phyloP scores from a whole-genome alignment of 176 grass and related monocot genomes.

The Zea luxurians region DNA sequence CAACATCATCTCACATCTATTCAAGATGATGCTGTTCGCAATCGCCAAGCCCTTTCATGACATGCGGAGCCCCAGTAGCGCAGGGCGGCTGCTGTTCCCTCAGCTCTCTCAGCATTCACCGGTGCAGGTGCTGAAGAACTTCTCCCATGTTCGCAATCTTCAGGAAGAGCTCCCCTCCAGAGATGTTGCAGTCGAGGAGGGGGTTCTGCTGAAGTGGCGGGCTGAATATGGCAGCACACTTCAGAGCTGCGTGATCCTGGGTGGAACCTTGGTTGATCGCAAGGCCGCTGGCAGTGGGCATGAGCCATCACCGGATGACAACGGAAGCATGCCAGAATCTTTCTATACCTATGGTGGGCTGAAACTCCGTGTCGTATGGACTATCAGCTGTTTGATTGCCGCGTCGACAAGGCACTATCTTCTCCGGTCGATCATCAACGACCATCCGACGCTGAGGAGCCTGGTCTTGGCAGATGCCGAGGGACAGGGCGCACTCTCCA shows the following conservation, averaged over 20 bases:
- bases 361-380: conserved; percentile 91
- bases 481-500: conserved; percentile 63
- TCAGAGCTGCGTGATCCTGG: conserved; percentile 80
- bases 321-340: conserved; percentile 83
- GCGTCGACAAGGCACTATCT: conserved; percentile 88
- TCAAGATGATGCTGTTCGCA: conserved; percentile 59
- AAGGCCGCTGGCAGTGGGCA: conserved; percentile 15
- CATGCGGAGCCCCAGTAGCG: conserved; percentile 26
- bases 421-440: conserved; percentile 68
- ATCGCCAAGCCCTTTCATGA: conserved; percentile 71
- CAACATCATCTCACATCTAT: conserved; percentile 58
- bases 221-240: conserved; percentile 76
- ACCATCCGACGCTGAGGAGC: conserved; percentile 67
- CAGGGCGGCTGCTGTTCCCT: conserved; percentile 49
- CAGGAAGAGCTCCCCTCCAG: conserved; percentile 65
- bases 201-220: conserved; percentile 73
- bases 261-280: conserved; percentile 58
- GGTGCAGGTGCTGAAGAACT: conserved; percentile 65
- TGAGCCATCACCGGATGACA: conserved; percentile 45
- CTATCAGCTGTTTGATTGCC: conserved; percentile 82
- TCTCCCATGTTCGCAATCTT: conserved; percentile 70
- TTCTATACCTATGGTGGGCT: conserved; percentile 91
- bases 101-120: conserved; percentile 69
- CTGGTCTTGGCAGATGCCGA: conserved; percentile 72
- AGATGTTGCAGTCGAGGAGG: conserved; percentile 67